Percentiles rank a stretch among this genome's conserved stretches.
Evolutionary conservation across 2,329 filamentous ascomycete species (phyloP).

Genomic region (Colletotrichum kahawae): DNA sequence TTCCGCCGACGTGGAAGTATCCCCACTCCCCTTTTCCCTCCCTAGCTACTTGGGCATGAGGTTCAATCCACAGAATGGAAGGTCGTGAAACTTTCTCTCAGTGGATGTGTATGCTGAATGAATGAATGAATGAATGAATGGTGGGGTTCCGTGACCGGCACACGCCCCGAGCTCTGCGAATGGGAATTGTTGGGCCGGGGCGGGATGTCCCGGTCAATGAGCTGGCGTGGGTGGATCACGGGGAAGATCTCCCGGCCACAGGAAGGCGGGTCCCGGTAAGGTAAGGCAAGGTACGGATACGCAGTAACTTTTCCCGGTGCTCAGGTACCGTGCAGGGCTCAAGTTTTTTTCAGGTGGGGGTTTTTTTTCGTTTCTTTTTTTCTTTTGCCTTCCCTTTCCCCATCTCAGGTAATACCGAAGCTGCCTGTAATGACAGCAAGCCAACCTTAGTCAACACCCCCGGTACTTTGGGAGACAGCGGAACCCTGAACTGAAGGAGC

Average conservation of each 20-base stretch:
- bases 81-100: neutral
- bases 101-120: neutral
- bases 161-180: constrained; percentile 10
- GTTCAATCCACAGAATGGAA: neutral
- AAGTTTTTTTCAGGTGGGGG: neutral
- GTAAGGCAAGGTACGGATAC: neutral
- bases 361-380: neutral
- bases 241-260: constrained; percentile 17
- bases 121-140: neutral
- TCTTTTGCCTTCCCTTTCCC: neutral
- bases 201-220: constrained; percentile 2
- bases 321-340: neutral
- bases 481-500: neutral
- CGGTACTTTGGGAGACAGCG: neutral
- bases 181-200: neutral
- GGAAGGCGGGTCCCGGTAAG: neutral
- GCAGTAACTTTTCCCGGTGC: neutral
- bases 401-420: neutral
- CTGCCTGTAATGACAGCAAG: neutral
- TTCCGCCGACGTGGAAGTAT: neutral
- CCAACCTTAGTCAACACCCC: neutral
- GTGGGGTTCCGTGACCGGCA: neutral
- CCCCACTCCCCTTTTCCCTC: neutral
- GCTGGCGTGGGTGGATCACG: constrained; percentile 14
- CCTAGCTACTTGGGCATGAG: neutral